Base-by-base conservation (phyloP, 352 stramenopile species). In the Globisporangium carolinianum region DNA sequence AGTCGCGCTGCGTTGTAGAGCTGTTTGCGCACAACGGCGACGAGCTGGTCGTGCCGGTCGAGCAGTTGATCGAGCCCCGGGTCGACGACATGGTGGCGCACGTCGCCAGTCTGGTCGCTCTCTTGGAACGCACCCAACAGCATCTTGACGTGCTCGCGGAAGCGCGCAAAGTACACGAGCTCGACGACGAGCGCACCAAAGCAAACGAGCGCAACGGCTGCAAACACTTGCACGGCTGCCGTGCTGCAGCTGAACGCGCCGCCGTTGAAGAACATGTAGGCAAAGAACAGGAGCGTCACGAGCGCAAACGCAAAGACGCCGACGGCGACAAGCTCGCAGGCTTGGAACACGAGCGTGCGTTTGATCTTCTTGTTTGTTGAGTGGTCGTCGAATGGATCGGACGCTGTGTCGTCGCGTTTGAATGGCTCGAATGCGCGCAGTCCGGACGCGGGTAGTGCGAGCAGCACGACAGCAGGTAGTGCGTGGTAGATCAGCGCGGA, bases 81-180 rank as follows among this genome's bases (percentile, higher is more conserved):
- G 41, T 86, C 71, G 55, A 88, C 65, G 12, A 91, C 69, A 54
- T 87, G 80, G 37, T 79, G 76, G 35, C 83, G 80, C 9, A 93
- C 76, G 46, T 86, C 72, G 15, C 78, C 79, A 2, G 78, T 89
- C 57, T 91, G 77, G 51, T 93, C 83, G 38, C 81, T 81, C 47
- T 93, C 83, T 52, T 86, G 77, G 60, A 93, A 93, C 14, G 83
- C 83, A 7, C 83, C 83, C 0, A 93, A 64, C 39, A 87, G 64
- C 83, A 93, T 93, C 67, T 93, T 93, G 24, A 93, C 71, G 55
- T 93, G 83, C 41, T 93, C 83, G 3, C 81, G 81, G 59, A 87
- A 89, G 12, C 83, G 80, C 38, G 81, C 80, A 57, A 93, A 93
- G 57, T 81, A 76, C 56, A 69, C 65, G 11, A 91, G 58, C 63